A percentile compares a stretch with the other conserved stretches of the same genome.
Conservation (phyloP, 257 asterid species). For the Solanum tarijense region DNA sequence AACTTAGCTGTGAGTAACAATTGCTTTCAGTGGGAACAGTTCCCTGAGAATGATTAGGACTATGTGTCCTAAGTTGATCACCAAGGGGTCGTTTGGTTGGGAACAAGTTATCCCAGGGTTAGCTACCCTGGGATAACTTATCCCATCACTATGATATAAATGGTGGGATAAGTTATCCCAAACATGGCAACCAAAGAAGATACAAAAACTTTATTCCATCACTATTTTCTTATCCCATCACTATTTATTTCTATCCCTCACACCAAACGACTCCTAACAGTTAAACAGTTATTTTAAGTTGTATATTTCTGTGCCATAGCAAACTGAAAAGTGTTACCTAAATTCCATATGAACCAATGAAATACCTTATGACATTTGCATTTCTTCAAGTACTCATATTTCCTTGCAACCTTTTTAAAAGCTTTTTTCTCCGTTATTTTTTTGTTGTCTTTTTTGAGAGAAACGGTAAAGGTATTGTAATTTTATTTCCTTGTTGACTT, state of each 20-base stretch:
- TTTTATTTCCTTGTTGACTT: constrained; percentile 5
- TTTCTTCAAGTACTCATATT: not conserved
- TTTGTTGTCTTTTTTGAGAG: constrained; percentile 3
- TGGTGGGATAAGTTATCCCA: no score
- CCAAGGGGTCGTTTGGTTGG: no score
- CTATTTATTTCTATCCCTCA: no score
- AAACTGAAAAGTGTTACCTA: not conserved
- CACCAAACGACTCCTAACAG: not conserved
- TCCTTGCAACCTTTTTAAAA: not conserved
- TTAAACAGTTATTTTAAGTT: not conserved
- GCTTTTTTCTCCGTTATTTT: not conserved
- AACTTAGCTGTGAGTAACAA: not conserved
- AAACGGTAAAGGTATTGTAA: not conserved
- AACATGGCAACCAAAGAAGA: no score
- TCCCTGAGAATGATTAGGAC: not conserved
- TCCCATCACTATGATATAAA: no score
- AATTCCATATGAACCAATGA: not conserved
- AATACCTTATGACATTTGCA: not conserved
- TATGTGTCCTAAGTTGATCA: not conserved
- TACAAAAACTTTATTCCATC: no score
- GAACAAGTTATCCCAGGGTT: no score
- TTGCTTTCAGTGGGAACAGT: not conserved
- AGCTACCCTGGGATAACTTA: no score
- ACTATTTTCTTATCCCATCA: no score
- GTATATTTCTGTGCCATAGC: not conserved